phyloP scores from a whole-genome alignment of 768 basidiomycete species.

The Lactarius akahatsu region DNA sequence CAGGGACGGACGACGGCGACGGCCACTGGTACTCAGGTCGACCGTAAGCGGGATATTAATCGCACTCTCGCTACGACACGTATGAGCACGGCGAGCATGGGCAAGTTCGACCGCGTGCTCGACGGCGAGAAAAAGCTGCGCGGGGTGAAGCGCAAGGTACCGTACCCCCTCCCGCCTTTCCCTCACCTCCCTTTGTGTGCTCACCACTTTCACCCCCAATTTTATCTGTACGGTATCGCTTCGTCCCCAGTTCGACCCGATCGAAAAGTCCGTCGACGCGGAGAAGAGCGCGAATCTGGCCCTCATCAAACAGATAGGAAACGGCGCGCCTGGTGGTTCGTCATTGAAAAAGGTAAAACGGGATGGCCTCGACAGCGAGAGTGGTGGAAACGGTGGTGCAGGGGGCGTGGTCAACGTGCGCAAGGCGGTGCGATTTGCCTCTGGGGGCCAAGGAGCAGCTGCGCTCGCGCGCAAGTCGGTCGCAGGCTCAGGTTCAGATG shows the following conservation, averaged over 20 bases:
- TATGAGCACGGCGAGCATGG: constrained; percentile 91
- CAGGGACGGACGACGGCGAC: constrained; percentile 30
- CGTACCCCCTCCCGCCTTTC: constrained; percentile 24
- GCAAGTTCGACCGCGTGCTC: constrained; percentile 85
- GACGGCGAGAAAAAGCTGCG: constrained; percentile 89
- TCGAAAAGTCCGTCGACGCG: constrained; percentile 57
- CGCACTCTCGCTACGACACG: constrained; percentile 72
- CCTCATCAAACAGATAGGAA: constrained; percentile 69
- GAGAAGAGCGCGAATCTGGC: constrained; percentile 77
- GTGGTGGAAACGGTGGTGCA: constrained; percentile 5
- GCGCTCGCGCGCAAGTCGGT: constrained; percentile 24
- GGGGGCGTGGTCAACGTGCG: constrained; percentile 28
- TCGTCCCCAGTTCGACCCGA: constrained; percentile 71
- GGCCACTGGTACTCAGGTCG: background rate
- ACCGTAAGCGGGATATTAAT: constrained; percentile 73
- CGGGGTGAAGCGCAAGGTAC: constrained; percentile 90
- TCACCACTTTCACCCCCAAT: background rate
- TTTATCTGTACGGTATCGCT: too few relatives aligned
- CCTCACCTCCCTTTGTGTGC: background rate
- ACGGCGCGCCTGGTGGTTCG: background rate
- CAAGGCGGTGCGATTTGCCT: constrained; percentile 31
- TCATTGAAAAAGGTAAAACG: constrained; percentile 18
- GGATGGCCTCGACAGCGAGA: background rate
- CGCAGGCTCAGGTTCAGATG: background rate
- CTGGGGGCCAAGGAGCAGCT: constrained; percentile 21